These are phyloP conservation scores for Rhizoclosmatium sp. DNA, from an alignment of 192 early-diverging fungal genomes.

Conservation along the genomic window DNA sequence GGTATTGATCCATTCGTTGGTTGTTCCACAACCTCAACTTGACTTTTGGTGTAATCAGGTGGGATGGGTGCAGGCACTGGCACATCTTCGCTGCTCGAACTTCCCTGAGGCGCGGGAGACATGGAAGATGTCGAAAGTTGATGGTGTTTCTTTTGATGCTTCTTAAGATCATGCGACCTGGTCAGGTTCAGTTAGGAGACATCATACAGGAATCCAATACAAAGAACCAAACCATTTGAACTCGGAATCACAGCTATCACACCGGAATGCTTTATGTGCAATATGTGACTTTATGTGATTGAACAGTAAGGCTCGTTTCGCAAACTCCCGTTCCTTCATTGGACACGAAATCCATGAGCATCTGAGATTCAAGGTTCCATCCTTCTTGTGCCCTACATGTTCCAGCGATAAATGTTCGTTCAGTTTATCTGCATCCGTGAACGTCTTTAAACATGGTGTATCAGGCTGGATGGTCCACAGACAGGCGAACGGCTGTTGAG, in stretches of 20 bases:
- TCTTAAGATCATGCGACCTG: constrained; percentile 3
- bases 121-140: background rate
- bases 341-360: background rate
- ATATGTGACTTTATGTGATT: background rate
- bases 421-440: background rate
- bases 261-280: background rate
- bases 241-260: background rate
- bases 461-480: background rate
- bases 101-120: background rate
- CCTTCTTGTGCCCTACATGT: background rate
- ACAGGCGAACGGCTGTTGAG: background rate
- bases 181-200: background rate
- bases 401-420: background rate
- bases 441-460: background rate
- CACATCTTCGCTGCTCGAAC: background rate
- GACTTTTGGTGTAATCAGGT: too few species aligned
- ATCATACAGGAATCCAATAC: background rate
- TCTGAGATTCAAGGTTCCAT: background rate
- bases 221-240: background rate
- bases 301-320: background rate
- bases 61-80: background rate
- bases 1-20: too few species aligned
- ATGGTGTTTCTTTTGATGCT: background rate
- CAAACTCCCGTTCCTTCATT: background rate
- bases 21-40: too few species aligned